Evolutionary conservation across 139 green algal genomes (phyloP), one percentile per base, ranked within the genome.

Genomic region (Spirogloea muscicola): DNA sequence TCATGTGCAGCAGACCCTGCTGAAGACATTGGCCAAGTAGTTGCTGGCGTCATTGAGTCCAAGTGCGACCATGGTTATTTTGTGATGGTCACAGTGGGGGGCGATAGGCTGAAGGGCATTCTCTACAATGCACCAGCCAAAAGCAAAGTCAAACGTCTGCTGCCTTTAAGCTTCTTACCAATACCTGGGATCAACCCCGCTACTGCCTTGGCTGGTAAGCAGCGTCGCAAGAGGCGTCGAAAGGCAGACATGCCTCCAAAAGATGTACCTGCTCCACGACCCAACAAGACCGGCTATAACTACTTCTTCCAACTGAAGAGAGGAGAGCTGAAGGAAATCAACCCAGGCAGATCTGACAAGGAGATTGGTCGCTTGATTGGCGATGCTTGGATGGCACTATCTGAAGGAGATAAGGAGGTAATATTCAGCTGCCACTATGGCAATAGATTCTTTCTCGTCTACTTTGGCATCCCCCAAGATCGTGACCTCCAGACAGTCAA

Each of bases 1-100:
- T 68, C 13, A 37, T 58, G 9, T 68, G 59, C 59, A 68, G 59
- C 16, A 9, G 59, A 68, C 13, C 59, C 59, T 7, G 5, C 4
- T 18, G 5, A 27, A 7, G 21, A 64, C 31, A 73, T 79, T 41
- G 70, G 70, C 3, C 70, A 77, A 9, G 36, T 34, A 13, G 67
- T 79, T 10, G 37, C 63, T 18, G 70, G 70, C n/a, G 29, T 27
- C 27, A 79, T 79, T 29, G 42, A 77, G 21, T 58, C 70, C 37
- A 79, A 78, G 40, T 79, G 40, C 25, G 70, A 79, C 16, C 31
- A 63, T 27, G 70, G 70, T 16, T 79, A 79, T 33, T 79, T 79
- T 40, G 36, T 79, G 1, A 58, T 60, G 18, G 70, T 79, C 5
- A 36, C 49, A 29, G 67, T 79, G 13, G 70, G 63, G 38, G 25